Percentiles rank a stretch among this genome's conserved stretches.
phyloP scores from a whole-genome alignment of 2,329 filamentous ascomycete genomes.

The Cladosporium sp. region DNA sequence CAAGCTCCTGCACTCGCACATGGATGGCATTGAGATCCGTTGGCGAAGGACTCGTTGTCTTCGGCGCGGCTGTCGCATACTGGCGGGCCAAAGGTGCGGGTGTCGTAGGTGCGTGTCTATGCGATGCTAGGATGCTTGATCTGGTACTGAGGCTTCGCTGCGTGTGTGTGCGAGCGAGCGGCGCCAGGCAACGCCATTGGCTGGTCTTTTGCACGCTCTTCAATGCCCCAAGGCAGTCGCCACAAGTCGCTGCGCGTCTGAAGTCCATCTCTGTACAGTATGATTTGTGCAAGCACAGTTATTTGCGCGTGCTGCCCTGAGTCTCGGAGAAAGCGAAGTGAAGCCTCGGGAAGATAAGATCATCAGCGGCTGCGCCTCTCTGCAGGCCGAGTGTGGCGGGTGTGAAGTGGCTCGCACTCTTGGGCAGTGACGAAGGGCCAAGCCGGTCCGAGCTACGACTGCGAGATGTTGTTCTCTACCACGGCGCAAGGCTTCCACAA shows the following conservation, averaged over 20 bases:
- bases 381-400: background rate
- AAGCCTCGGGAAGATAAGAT: background rate
- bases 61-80: slow-evolving; percentile 33
- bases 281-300: background rate
- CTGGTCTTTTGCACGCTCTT: background rate
- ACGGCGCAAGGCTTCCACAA: background rate
- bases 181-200: slow-evolving; percentile 2
- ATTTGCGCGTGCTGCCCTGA: background rate
- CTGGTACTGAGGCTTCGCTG: slow-evolving; percentile 3
- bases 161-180: background rate
- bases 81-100: background rate
- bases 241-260: slow-evolving; percentile 15
- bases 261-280: slow-evolving; percentile 16
- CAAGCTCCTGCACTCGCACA: slow-evolving; percentile 26
- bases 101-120: background rate
- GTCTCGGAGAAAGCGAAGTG: background rate
- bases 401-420: background rate
- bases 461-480: background rate
- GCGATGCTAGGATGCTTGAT: background rate
- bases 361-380: background rate
- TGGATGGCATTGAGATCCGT: slow-evolving; percentile 22
- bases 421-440: slow-evolving; percentile 7
- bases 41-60: background rate
- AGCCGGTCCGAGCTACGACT: background rate
- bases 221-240: slow-evolving; percentile 14